Conservation (phyloP, 2,329 filamentous ascomycete genomes). For the Colletotrichum trifolii region DNA sequence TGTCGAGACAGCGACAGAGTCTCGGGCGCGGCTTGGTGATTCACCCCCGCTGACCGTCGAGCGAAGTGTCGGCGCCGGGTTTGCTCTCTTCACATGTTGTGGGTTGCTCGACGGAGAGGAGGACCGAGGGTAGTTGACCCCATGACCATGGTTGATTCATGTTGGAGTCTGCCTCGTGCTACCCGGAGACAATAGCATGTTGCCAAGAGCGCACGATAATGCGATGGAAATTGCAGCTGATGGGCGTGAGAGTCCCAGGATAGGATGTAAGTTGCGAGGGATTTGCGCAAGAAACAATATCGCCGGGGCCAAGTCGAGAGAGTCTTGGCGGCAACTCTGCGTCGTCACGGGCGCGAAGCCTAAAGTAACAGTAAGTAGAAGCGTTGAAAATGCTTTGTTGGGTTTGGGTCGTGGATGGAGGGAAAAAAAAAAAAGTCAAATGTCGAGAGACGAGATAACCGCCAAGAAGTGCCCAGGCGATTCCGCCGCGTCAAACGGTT, state of each 20-base stretch:
- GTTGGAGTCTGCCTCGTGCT: constrained; percentile 10
- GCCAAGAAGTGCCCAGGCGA: constrained; percentile 8
- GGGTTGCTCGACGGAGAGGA: no score
- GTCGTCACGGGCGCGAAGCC: constrained; percentile 7
- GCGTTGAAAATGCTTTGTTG: background rate
- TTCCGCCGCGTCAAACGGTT: background rate
- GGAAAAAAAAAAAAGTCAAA: constrained; percentile 5
- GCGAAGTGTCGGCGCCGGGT: no score
- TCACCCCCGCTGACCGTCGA: no score
- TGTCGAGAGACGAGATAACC: background rate
- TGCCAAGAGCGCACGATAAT: constrained; percentile 1
- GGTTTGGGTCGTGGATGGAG: background rate
- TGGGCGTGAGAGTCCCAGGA: background rate
- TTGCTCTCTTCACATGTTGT: constrained; percentile 4
- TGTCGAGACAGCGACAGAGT: no score
- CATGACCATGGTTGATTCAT: background rate
- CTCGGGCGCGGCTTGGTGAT: no score
- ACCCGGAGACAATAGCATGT: background rate
- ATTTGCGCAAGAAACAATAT: background rate
- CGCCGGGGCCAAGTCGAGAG: constrained; percentile 21
- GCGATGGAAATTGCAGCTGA: constrained; percentile 5
- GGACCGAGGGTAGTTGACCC: no score
- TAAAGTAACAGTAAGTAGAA: background rate
- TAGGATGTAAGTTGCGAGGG: background rate
- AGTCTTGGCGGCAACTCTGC: constrained; percentile 23